phyloP scores from a whole-genome alignment of 2,329 filamentous ascomycete genomes.

The Fusarium pseudonygamai region DNA sequence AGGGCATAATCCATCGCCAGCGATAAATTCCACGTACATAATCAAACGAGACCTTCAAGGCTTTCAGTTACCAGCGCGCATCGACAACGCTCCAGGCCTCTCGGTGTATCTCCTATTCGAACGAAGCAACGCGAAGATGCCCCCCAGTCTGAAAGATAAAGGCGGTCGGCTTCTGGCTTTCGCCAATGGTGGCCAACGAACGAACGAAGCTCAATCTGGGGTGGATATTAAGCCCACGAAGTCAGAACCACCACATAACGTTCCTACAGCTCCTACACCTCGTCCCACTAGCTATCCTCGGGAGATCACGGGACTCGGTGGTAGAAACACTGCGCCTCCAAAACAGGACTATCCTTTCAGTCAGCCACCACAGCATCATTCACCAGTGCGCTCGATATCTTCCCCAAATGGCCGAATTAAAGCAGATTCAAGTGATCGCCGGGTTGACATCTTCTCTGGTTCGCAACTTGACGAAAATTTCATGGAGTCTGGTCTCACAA shows the following conservation, averaged over 20 bases:
- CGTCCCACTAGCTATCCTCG: slow-evolving; percentile 48
- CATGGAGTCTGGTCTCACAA: slow-evolving; percentile 52
- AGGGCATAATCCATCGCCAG: slow-evolving; percentile 7
- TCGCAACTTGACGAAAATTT: slow-evolving; percentile 53
- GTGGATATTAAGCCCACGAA: slow-evolving; percentile 25
- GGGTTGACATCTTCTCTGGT: slow-evolving; percentile 48
- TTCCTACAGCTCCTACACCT: slow-evolving; percentile 33
- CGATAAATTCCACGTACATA: slow-evolving; percentile 17
- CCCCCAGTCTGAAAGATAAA: slow-evolving; percentile 46
- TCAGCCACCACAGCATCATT: slow-evolving; percentile 38
- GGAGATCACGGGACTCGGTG: slow-evolving; percentile 49
- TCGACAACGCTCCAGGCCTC: not conserved
- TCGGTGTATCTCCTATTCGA: not conserved
- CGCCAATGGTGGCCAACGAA: slow-evolving; percentile 39
- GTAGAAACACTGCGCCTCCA: slow-evolving; percentile 44
- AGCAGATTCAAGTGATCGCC: slow-evolving; percentile 23
- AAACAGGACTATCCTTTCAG: slow-evolving; percentile 38
- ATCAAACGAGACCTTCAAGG: slow-evolving; percentile 19
- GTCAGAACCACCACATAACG: slow-evolving; percentile 26
- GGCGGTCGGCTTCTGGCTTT: slow-evolving; percentile 46
- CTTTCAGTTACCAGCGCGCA: slow-evolving; percentile 7
- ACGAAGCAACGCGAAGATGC: slow-evolving; percentile 36
- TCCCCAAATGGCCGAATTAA: slow-evolving; percentile 35
- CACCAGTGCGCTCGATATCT: slow-evolving; percentile 32
- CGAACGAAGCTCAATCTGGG: slow-evolving; percentile 31